These are phyloP conservation scores for Globisporangium irregulare DNA, from an alignment of 352 stramenopile genomes.

Conservation along the genomic window DNA sequence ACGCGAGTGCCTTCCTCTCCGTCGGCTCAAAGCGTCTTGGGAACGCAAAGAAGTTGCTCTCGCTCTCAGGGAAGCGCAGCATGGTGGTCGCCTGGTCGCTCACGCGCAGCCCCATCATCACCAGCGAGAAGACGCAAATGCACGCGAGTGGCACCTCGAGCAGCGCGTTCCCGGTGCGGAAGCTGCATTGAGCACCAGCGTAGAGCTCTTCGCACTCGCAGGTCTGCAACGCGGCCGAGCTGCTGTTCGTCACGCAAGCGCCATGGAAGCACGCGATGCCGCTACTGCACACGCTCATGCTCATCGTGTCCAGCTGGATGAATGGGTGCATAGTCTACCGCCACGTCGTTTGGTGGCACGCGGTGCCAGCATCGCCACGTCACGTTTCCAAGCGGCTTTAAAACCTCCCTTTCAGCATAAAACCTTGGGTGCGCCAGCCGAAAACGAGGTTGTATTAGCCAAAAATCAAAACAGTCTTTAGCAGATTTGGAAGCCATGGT, in stretches of 20 bases:
- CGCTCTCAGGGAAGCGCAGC: conserved; percentile 36
- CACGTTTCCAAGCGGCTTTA: neutral
- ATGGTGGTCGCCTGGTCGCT: conserved; percentile 20
- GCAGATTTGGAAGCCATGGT: no score
- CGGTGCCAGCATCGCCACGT: neutral
- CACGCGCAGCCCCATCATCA: conserved; percentile 31
- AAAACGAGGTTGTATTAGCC: neutral
- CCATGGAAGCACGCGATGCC: conserved; percentile 48
- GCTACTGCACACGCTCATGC: conserved; percentile 9
- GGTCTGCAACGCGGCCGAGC: conserved; percentile 8
- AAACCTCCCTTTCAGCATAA: neutral
- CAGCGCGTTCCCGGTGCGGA: conserved; percentile 35
- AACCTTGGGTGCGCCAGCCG: neutral
- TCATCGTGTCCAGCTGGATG: neutral
- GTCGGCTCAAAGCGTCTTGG: conserved; percentile 17
- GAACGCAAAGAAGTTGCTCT: conserved; percentile 46
- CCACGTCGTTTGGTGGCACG: neutral
- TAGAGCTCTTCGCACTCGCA: conserved; percentile 54
- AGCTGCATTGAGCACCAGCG: conserved; percentile 41
- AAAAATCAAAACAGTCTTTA: neutral
- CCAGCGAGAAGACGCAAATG: conserved; percentile 33
- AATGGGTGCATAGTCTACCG: neutral
- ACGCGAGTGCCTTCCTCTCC: neutral
- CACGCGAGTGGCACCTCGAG: conserved; percentile 53
- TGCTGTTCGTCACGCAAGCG: conserved; percentile 26